phyloP scores from a whole-genome alignment of 176 grass and related monocot species.

The Dactylis glomerata region DNA sequence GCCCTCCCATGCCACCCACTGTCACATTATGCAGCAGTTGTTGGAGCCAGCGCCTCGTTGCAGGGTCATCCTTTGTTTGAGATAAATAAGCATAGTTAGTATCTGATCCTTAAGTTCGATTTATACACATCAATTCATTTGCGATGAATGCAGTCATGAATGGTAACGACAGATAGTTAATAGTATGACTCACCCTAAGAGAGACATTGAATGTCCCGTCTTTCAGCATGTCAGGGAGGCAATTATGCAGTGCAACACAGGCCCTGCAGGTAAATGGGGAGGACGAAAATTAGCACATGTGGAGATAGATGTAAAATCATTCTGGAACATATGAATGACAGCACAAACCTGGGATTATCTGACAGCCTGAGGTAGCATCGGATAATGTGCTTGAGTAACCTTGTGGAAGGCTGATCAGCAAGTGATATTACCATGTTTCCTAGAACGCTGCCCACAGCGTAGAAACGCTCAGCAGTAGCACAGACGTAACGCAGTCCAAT shows the following conservation, averaged over 20 bases:
- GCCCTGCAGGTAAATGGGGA: slow-evolving; percentile 41
- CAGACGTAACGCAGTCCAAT: slow-evolving; percentile 93
- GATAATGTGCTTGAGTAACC: slow-evolving; percentile 95
- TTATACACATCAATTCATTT: neutral
- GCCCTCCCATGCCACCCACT: slow-evolving; percentile 49
- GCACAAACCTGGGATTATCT: slow-evolving; percentile 77
- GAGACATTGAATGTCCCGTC: slow-evolving; percentile 83
- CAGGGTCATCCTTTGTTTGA: slow-evolving; percentile 69
- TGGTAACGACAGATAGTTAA: neutral
- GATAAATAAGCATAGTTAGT: neutral
- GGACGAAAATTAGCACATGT: neutral
- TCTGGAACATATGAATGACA: slow-evolving; percentile 5
- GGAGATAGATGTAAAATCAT: neutral
- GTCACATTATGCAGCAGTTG: slow-evolving; percentile 69
- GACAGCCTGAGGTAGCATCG: slow-evolving; percentile 97
- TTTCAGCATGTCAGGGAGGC: slow-evolving; percentile 89
- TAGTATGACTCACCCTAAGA: slow-evolving; percentile 60
- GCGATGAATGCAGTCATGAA: neutral
- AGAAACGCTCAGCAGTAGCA: slow-evolving; percentile 90
- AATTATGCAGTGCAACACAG: slow-evolving; percentile 81
- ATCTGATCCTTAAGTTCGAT: neutral
- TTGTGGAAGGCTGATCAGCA: slow-evolving; percentile 90
- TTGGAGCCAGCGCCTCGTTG: slow-evolving; percentile 88
- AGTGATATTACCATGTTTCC: slow-evolving; percentile 96
- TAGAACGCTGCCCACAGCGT: slow-evolving; percentile 91